Percentiles rank a stretch among this genome's conserved stretches.
phyloP scores from a whole-genome alignment of 306 rosid genomes.

The Lablab purpureus region DNA sequence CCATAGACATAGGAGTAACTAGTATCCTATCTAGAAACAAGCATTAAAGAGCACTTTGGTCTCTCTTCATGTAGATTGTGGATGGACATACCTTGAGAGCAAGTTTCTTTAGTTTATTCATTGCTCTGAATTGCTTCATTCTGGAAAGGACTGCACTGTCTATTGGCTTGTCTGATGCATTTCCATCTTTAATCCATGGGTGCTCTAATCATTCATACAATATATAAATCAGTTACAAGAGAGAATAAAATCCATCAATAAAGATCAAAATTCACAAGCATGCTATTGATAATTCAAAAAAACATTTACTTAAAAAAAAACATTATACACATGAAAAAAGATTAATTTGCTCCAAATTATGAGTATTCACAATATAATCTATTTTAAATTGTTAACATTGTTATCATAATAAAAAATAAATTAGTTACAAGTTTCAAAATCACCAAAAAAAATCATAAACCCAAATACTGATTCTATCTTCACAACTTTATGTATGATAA shows the following conservation, averaged over 20 bases:
- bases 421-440: no score
- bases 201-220: conserved; percentile 67
- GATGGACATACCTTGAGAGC: conserved; percentile 71
- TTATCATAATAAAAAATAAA: no score
- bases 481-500: no score
- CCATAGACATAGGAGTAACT: conserved; percentile 8
- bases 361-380: no score
- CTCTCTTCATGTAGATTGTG: conserved; percentile 25
- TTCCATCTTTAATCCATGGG: conserved; percentile 89
- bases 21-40: conserved; percentile 22
- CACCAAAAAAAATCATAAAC: no score
- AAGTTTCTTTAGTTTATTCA: conserved; percentile 94
- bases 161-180: conserved; percentile 88
- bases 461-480: no score
- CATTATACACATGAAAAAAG: no score
- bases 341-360: no score
- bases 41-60: neutral
- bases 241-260: neutral
- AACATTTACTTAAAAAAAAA: no score
- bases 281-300: no score
- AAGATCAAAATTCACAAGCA: conserved; percentile 18
- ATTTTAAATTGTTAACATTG: no score
- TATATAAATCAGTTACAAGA: conserved; percentile 41
- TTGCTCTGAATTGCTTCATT: conserved; percentile 96
- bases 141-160: conserved; percentile 94